phyloP scores from a whole-genome alignment of 2,329 filamentous ascomycete genomes.

The Elsinoe perseae region DNA sequence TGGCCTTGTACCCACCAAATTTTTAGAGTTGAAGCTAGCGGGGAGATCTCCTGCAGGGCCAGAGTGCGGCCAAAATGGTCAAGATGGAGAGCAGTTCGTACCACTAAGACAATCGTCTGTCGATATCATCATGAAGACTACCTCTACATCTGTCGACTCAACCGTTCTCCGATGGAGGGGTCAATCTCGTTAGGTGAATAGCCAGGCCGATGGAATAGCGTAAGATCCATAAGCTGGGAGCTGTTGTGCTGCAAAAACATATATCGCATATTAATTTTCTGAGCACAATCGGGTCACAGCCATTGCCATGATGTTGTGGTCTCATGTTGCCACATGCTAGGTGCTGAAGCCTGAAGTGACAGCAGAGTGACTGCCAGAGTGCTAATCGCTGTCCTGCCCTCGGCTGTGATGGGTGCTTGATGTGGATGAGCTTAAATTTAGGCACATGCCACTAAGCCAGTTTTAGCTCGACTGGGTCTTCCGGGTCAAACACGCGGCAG shows the following conservation, averaged over 20 bases:
- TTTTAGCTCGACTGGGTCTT: conserved; percentile 3
- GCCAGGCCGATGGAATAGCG: too few relatives aligned
- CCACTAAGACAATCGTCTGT: too few relatives aligned
- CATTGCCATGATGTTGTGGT: too few relatives aligned
- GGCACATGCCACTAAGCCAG: neutral
- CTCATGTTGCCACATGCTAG: too few relatives aligned
- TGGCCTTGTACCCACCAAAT: neutral
- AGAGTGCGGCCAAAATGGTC: neutral
- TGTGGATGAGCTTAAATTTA: conserved; percentile 6
- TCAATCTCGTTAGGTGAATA: too few relatives aligned
- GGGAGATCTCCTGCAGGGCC: conserved; percentile 13
- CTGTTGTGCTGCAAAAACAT: too few relatives aligned
- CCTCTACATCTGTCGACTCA: too few relatives aligned
- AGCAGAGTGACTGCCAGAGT: neutral
- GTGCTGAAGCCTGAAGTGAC: neutral
- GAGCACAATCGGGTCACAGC: too few relatives aligned
- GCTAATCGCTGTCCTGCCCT: neutral
- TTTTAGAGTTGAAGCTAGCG: conserved; percentile 14
- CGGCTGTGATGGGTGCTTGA: neutral
- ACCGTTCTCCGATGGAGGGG: too few relatives aligned
- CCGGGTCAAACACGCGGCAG: conserved; percentile 2
- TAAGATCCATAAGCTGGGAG: too few relatives aligned
- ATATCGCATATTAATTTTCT: too few relatives aligned
- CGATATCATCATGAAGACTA: too few relatives aligned
- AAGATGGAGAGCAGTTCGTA: neutral